Evolutionary conservation across 169 alveolate species (phyloP).

Genomic region (Babesia bovis): DNA sequence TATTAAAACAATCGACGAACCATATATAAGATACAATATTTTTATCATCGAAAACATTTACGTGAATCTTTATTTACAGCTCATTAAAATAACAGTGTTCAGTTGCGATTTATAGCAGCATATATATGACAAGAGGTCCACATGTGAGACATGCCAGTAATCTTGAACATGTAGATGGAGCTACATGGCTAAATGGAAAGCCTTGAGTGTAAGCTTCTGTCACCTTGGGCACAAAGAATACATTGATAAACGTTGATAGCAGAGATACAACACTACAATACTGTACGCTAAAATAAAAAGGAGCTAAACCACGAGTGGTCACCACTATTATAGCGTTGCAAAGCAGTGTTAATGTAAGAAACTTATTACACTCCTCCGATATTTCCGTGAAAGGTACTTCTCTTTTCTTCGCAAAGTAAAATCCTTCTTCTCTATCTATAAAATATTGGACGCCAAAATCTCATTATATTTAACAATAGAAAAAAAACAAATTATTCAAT

Average conservation of each 20-base stretch:
- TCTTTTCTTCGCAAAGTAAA: slow-evolving; percentile 15
- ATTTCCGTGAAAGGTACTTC: slow-evolving; percentile 17
- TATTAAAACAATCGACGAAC: no score
- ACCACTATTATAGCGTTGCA: slow-evolving; percentile 25
- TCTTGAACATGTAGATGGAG: slow-evolving; percentile 27
- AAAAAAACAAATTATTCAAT: no score
- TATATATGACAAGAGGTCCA: slow-evolving; percentile 13
- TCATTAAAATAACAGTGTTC: no score
- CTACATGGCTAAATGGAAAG: not conserved
- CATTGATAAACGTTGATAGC: slow-evolving; percentile 1
- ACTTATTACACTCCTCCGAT: slow-evolving; percentile 25
- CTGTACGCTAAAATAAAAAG: slow-evolving; percentile 11
- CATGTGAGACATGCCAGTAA: slow-evolving; percentile 25
- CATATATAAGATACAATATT: no score
- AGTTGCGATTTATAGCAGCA: slow-evolving; percentile 9
- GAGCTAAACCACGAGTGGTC: slow-evolving; percentile 30
- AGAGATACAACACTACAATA: slow-evolving; percentile 26
- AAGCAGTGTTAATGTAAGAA: slow-evolving; percentile 9
- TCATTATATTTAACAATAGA: no score
- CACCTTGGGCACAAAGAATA: slow-evolving; percentile 21
- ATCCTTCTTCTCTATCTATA: slow-evolving; percentile 19
- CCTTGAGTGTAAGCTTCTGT: not conserved
- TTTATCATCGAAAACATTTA: no score
- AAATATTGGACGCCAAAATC: not conserved
- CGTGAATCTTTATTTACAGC: no score